Evolutionary conservation across 1,284 basidiomycete species (phyloP).

Genomic region (Apiotrichum sp.): DNA sequence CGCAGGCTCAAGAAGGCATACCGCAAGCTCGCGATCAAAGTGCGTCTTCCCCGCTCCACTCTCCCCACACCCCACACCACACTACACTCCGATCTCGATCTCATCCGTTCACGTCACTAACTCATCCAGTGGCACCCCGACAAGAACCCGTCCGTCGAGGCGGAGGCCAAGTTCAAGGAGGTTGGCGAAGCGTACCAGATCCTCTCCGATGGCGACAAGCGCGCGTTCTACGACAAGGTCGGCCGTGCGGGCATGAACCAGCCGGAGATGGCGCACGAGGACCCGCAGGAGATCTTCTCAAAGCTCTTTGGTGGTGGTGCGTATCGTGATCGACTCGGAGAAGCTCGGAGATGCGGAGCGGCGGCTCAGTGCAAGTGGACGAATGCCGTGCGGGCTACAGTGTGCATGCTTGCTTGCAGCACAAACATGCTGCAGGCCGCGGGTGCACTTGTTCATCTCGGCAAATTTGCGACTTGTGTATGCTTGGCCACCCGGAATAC

Average conservation of each 20-base stretch:
- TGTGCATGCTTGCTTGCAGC: no score
- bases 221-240: constrained; percentile 91
- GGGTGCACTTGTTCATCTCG: no score
- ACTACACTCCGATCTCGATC: no score
- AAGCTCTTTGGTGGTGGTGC: constrained; percentile 86
- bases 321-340: constrained; percentile 32
- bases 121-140: constrained; percentile 74
- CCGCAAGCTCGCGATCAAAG: constrained; percentile 89
- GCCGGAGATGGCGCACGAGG: constrained; percentile 51
- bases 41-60: constrained; percentile 43
- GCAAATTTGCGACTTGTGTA: no score
- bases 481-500: no score
- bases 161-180: constrained; percentile 89
- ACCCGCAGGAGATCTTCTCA: constrained; percentile 84
- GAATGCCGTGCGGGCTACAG: no score
- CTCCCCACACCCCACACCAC: neutral
- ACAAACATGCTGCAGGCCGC: no score
- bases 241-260: constrained; percentile 56
- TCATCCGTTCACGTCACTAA: neutral
- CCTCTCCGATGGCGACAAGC: constrained; percentile 74
- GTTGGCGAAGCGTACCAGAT: constrained; percentile 91
- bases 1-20: constrained; percentile 82
- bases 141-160: constrained; percentile 58
- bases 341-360: no score
- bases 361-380: neutral